These are phyloP conservation scores for Calonectria leucothoes DNA, from an alignment of 2,329 filamentous ascomycete genomes.

Conservation along the genomic window DNA sequence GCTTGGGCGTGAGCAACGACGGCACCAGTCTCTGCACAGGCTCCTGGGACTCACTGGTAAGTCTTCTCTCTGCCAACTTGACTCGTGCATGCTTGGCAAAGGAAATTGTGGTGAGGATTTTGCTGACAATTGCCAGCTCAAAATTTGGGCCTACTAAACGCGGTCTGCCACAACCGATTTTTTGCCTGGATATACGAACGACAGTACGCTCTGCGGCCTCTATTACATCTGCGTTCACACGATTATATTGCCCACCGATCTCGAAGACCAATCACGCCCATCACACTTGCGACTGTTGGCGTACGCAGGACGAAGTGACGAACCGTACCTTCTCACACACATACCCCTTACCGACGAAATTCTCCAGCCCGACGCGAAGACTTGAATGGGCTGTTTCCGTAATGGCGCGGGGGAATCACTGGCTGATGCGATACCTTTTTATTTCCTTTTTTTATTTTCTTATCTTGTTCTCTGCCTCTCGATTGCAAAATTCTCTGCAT, in stretches of 20 bases:
- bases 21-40: constrained; percentile 99
- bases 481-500: constrained; percentile 49
- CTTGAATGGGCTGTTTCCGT: constrained; percentile 38
- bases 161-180: constrained; percentile 38
- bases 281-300: constrained; percentile 49
- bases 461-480: constrained; percentile 39
- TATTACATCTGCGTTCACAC: constrained; percentile 46
- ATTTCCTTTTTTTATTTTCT: constrained; percentile 38
- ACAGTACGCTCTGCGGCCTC: constrained; percentile 41
- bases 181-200: constrained; percentile 45
- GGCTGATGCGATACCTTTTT: constrained; percentile 51
- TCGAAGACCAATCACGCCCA: constrained; percentile 45
- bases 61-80: constrained; percentile 49
- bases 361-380: constrained; percentile 37
- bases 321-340: constrained; percentile 48
- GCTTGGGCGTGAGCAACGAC: constrained; percentile 97
- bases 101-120: background rate
- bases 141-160: constrained; percentile 85
- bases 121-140: constrained; percentile 67
- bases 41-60: constrained; percentile 98
- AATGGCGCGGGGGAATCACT: constrained; percentile 39
- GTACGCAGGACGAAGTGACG: constrained; percentile 55
- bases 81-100: background rate
- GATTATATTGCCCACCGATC: constrained; percentile 45
- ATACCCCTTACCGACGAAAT: constrained; percentile 44